Evolutionary conservation across 208 protist species (phyloP).

Genomic region (Naegleria lovaniensis): DNA sequence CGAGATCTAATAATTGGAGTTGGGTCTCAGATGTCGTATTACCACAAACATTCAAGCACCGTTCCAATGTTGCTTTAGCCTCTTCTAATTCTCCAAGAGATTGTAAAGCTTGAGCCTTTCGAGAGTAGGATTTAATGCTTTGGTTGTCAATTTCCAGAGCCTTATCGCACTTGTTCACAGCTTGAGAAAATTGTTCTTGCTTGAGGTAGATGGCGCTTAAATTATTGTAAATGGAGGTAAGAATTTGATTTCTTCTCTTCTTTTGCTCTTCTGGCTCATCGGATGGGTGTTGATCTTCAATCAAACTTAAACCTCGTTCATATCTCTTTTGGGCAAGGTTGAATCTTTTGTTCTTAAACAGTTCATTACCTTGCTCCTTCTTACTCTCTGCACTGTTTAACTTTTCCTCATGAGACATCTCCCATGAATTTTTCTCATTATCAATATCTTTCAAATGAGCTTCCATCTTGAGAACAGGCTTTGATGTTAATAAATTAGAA

Average conservation of each 20-base stretch:
- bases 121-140: background rate
- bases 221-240: background rate
- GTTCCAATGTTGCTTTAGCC: too few relatives aligned
- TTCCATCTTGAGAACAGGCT: constrained; percentile 59
- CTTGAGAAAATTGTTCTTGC: background rate
- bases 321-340: constrained; percentile 64
- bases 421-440: background rate
- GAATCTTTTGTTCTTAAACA: constrained; percentile 60
- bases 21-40: too few relatives aligned
- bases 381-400: constrained; percentile 56
- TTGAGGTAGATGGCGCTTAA: background rate
- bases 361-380: constrained; percentile 67
- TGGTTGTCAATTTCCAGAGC: background rate
- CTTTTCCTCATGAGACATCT: constrained; percentile 42
- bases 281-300: constrained; percentile 51
- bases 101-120: background rate
- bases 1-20: too few relatives aligned
- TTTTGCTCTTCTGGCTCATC: constrained; percentile 31
- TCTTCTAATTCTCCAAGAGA: background rate
- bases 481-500: constrained; percentile 45
- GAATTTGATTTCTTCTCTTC: background rate
- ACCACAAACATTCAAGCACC: too few relatives aligned
- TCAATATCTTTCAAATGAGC: constrained; percentile 26
- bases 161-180: background rate
- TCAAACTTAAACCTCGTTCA: constrained; percentile 69